Percentiles rank a stretch among this genome's conserved stretches.
Conservation (phyloP, 2,329 filamentous ascomycete species). For the Dendrostoma leiphaemia region DNA sequence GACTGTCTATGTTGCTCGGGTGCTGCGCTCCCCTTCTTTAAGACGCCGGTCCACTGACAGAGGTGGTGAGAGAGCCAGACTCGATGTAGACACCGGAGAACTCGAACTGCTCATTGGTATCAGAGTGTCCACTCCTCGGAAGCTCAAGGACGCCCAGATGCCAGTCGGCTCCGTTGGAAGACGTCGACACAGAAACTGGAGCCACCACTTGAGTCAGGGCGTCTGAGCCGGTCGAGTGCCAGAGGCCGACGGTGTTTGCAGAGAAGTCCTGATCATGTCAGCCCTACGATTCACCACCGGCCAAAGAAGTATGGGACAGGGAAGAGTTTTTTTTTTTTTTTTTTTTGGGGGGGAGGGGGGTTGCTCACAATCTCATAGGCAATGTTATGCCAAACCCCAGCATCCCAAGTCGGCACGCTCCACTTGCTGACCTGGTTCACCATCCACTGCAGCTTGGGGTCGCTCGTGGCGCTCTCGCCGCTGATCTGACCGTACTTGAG, state of each 20-base stretch:
- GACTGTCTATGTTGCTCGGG: too few relatives aligned
- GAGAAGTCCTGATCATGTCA: constrained; percentile 42
- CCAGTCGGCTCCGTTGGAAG: constrained; percentile 67
- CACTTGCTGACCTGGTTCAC: constrained; percentile 60
- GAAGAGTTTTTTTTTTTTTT: too few relatives aligned
- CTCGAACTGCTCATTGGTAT: constrained; percentile 63
- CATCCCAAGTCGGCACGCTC: constrained; percentile 58
- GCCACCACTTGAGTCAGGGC: constrained; percentile 56
- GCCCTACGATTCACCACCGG: neutral
- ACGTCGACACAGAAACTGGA: constrained; percentile 53
- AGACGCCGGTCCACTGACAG: neutral
- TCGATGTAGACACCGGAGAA: constrained; percentile 73
- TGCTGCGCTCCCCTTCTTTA: too few relatives aligned
- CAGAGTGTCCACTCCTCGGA: constrained; percentile 52
- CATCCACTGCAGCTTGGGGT: constrained; percentile 62
- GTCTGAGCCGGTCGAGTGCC: constrained; percentile 64
- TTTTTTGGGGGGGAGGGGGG: constrained; percentile 18
- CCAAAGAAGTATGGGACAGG: too few relatives aligned
- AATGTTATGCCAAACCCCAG: constrained; percentile 71
- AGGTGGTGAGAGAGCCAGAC: constrained; percentile 17
- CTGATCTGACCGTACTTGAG: constrained; percentile 66
- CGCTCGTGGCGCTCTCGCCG: constrained; percentile 42
- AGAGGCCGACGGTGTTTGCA: constrained; percentile 61
- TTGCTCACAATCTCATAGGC: constrained; percentile 69
- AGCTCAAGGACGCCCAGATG: constrained; percentile 69